Evolutionary conservation across 768 basidiomycete species (phyloP).

Genomic region (Rhizopogon vinicolor): DNA sequence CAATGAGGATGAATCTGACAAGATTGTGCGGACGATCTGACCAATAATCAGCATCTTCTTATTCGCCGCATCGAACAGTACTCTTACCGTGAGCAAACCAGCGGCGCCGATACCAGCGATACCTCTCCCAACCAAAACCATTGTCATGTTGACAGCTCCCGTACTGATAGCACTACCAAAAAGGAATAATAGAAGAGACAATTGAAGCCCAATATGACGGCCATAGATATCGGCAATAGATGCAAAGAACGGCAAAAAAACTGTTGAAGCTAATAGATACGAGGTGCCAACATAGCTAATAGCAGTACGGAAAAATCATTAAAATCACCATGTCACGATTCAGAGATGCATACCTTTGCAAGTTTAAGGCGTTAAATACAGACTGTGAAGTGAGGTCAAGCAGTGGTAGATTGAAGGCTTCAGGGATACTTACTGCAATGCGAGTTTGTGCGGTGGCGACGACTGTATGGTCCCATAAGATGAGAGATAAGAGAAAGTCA

Average conservation of each 20-base stretch:
- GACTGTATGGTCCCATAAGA: conserved; percentile 22
- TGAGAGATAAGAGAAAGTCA: no score
- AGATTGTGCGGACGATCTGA: no score
- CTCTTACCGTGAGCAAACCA: conserved; percentile 31
- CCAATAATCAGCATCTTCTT: no score
- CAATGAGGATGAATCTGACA: no score
- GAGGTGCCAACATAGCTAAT: conserved; percentile 46
- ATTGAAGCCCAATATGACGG: conserved; percentile 42
- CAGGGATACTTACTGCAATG: conserved; percentile 36
- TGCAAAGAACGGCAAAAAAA: conserved; percentile 49
- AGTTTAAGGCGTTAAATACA: conserved; percentile 22
- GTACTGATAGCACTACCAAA: conserved; percentile 44
- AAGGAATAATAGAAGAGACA: conserved; percentile 40
- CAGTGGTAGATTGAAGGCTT: background rate
- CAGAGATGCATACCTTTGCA: conserved; percentile 17
- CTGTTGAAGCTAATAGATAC: conserved; percentile 47
- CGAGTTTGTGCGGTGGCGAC: conserved; percentile 49
- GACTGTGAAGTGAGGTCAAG: conserved; percentile 13
- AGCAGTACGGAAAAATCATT: background rate
- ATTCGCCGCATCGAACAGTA: background rate
- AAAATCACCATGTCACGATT: background rate
- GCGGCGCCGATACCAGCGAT: conserved; percentile 48
- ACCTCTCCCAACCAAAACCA: conserved; percentile 42
- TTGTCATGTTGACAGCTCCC: conserved; percentile 39
- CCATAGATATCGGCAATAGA: conserved; percentile 48